These are phyloP conservation scores for Blastomyces gilchristii DNA, from an alignment of 2,329 filamentous ascomycete species.

Conservation along the genomic window DNA sequence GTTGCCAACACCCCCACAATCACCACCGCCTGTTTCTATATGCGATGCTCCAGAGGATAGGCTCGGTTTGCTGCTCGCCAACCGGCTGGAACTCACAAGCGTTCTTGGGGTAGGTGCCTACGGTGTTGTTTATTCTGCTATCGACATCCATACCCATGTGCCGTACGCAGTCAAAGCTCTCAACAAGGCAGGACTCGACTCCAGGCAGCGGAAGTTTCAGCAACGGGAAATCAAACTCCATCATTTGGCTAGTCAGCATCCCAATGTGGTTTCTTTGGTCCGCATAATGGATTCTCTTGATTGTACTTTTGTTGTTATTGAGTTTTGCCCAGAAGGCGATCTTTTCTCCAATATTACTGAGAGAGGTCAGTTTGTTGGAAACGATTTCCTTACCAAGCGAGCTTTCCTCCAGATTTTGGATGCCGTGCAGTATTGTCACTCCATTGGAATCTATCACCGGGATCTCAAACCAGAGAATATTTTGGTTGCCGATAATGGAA, in stretches of 20 bases:
- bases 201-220: slow-evolving; percentile 80
- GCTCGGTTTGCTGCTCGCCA: slow-evolving; percentile 72
- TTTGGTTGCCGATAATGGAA: slow-evolving; percentile 75
- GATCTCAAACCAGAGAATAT: slow-evolving; percentile 99
- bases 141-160: slow-evolving; percentile 69
- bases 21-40: slow-evolving; percentile 33
- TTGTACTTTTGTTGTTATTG: slow-evolving; percentile 91
- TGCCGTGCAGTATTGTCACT: slow-evolving; percentile 92
- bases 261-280: slow-evolving; percentile 85
- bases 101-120: slow-evolving; percentile 92
- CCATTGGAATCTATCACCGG: slow-evolving; percentile 86
- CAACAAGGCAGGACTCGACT: slow-evolving; percentile 85
- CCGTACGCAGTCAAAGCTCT: slow-evolving; percentile 94
- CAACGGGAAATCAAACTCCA: slow-evolving; percentile 87
- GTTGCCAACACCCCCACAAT: slow-evolving; percentile 38
- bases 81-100: slow-evolving; percentile 69
- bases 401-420: slow-evolving; percentile 93
- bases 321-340: slow-evolving; percentile 95
- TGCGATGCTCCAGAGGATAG: slow-evolving; percentile 68
- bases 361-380: slow-evolving; percentile 81
- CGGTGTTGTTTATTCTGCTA: slow-evolving; percentile 85
- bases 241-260: slow-evolving; percentile 76
- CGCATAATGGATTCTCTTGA: slow-evolving; percentile 87
- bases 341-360: slow-evolving; percentile 97
- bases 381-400: slow-evolving; percentile 75